Conservation (phyloP, 371 early-diverging fungal genomes). For the Dichotomocladium elegans region DNA sequence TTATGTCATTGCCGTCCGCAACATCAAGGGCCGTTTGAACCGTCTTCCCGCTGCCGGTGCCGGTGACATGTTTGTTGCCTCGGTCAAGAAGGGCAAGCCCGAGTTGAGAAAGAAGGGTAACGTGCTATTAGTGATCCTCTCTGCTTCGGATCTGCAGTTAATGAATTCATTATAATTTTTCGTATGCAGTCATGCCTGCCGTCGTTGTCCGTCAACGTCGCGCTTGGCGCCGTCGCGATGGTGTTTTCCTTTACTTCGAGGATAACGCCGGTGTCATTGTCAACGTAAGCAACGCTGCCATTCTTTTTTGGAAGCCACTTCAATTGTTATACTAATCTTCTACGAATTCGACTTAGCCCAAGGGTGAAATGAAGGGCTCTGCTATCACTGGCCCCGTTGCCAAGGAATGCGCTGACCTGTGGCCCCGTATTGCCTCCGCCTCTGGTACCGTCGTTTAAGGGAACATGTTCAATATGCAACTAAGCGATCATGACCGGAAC, state of each 20-base stretch:
- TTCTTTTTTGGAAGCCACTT: neutral
- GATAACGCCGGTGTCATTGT: slow-evolving; percentile 53
- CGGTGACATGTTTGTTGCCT: slow-evolving; percentile 99
- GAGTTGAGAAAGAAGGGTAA: slow-evolving; percentile 98
- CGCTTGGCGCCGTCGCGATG: slow-evolving; percentile 98
- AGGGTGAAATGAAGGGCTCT: slow-evolving; percentile 99
- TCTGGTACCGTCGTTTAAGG: slow-evolving; percentile 84
- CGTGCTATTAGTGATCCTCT: slow-evolving; percentile 4
- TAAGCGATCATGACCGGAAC: neutral
- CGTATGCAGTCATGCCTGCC: slow-evolving; percentile 87
- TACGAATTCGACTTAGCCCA: slow-evolving; percentile 70
- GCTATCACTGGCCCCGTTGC: slow-evolving; percentile 99
- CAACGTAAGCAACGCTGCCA: slow-evolving; percentile 19
- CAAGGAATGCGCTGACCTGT: slow-evolving; percentile 99
- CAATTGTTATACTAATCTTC: neutral
- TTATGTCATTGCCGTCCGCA: slow-evolving; percentile 98
- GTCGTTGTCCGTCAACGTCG: slow-evolving; percentile 99
- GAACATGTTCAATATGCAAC: no score
- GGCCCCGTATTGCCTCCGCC: slow-evolving; percentile 99
- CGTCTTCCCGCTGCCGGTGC: slow-evolving; percentile 99
- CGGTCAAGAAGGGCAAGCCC: slow-evolving; percentile 99
- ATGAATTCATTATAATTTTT: slow-evolving; percentile 1
- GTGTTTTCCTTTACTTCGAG: slow-evolving; percentile 97
- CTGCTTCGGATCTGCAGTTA: neutral
- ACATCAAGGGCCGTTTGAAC: slow-evolving; percentile 97